These are phyloP conservation scores for Bonia amplexicaulis DNA, from an alignment of 176 grass and related monocot genomes.

Conservation along the genomic window DNA sequence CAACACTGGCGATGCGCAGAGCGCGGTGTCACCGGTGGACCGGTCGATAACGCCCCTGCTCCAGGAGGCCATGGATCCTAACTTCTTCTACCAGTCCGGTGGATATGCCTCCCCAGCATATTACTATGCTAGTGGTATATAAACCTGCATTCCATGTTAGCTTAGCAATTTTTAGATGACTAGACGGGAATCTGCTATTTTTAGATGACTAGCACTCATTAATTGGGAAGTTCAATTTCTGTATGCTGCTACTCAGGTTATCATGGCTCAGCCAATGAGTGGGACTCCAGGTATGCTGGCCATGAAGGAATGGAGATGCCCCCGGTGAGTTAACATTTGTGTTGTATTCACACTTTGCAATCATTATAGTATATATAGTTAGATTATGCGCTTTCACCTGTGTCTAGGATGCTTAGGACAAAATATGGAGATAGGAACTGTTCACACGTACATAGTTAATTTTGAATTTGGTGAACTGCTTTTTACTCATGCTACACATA, in stretches of 20 bases:
- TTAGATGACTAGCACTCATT: background rate
- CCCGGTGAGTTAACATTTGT: conserved; percentile 32
- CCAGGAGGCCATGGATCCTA: conserved; percentile 75
- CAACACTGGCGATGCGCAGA: conserved; percentile 42
- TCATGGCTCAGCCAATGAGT: conserved; percentile 75
- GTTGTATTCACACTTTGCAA: background rate
- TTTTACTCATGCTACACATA: background rate
- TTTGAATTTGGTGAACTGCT: background rate
- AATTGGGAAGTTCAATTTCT: background rate
- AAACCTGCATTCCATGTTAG: background rate
- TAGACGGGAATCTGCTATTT: background rate
- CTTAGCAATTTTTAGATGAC: background rate
- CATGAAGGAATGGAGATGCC: conserved; percentile 67
- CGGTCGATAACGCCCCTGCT: conserved; percentile 70
- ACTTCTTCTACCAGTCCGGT: conserved; percentile 56
- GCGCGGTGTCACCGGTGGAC: conserved; percentile 29
- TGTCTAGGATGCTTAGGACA: background rate
- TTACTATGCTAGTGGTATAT: conserved; percentile 57
- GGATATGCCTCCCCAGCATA: conserved; percentile 54
- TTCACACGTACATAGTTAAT: background rate
- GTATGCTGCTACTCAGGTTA: conserved; percentile 56
- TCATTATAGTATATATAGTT: background rate
- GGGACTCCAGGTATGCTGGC: conserved; percentile 63
- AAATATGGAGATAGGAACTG: background rate
- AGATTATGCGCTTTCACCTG: background rate